Evolutionary conservation across 805 yeast species (phyloP), one percentile per base, ranked within the genome.

Genomic region (Teunomyces panamensis): DNA sequence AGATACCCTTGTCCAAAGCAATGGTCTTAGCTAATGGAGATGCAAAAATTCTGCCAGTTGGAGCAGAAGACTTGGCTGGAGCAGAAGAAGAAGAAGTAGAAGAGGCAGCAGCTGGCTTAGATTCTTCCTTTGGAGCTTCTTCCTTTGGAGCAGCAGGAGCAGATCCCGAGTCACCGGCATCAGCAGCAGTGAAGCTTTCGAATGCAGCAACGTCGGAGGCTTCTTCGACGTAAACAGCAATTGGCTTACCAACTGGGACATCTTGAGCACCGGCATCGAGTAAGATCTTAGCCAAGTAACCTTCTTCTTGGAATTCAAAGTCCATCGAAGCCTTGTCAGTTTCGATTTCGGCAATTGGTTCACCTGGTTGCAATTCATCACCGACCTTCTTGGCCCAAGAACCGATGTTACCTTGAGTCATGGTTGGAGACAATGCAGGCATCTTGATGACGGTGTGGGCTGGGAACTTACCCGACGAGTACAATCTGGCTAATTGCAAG

Each of bases 371-470:
- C 56, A 94, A 81, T 68, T 81, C 72, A 67, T 94, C 99, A 63
- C 99, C 99, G 33, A 84, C 88, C 39, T 80, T 70, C 76, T 91
- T 94, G 65, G 83, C 79, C 99, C 99, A 94, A 50, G 81, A 76
- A 34, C 92, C 92, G 55, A 94, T 75, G 68, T 83, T 85, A 66
- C 99, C 99, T 65, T 88, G 92, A 52, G 97, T 87, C 99, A 94
- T 94, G 46, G 99, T 94, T 56, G 99, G 99, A n/a, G 98, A 92
- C 61, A 94, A 77, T 8, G 99, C 99, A 43, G 99, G 99, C 99
- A 94, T 94, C 67, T 85, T 85, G 60, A 94, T 89, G 63, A 94
- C 84, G 51, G 87, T 82, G 71, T 94, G 97, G 16, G 83, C 69
- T 30, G 96, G 96, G 72, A 81, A 88, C 56, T 73, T 71, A 34